phyloP scores from a whole-genome alignment of 1,139 yeast genomes.

The Tardiomyces blankii region DNA sequence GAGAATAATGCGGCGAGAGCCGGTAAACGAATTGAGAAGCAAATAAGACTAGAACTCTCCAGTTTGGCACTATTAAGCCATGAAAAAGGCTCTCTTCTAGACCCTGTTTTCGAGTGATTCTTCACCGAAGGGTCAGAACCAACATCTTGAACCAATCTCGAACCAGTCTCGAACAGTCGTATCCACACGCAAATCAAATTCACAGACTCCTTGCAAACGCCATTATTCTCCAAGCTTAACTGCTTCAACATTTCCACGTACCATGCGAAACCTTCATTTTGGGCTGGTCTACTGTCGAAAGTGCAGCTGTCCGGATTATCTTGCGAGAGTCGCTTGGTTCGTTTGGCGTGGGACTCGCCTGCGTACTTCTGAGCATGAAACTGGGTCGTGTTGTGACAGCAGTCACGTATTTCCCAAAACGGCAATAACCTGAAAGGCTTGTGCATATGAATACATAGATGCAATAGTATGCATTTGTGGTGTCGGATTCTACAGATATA shows the following conservation, averaged over 20 bases:
- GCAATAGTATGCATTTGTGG: too few relatives aligned
- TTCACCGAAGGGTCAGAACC: too few relatives aligned
- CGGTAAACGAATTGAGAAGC: neutral
- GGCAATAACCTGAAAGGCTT: neutral
- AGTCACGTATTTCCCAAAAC: neutral
- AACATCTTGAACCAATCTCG: too few relatives aligned
- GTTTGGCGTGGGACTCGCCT: neutral
- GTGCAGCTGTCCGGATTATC: neutral
- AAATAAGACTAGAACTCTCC: neutral
- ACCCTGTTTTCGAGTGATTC: too few relatives aligned
- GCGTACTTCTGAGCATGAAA: neutral
- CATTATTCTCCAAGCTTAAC: neutral
- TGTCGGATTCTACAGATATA: too few relatives aligned
- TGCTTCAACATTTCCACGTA: neutral
- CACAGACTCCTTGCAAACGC: neutral
- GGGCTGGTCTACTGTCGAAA: constrained; percentile 1
- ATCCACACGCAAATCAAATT: neutral
- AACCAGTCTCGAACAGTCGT: neutral
- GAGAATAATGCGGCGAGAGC: neutral
- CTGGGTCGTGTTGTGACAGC: neutral
- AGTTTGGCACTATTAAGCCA: too few relatives aligned
- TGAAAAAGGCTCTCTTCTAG: too few relatives aligned
- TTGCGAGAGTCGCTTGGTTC: neutral
- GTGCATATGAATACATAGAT: neutral
- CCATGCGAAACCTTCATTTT: neutral